Percentiles rank a stretch among this genome's conserved stretches.
Evolutionary conservation across 1,284 basidiomycete species (phyloP).

Genomic region (Fomitopsis betulina): DNA sequence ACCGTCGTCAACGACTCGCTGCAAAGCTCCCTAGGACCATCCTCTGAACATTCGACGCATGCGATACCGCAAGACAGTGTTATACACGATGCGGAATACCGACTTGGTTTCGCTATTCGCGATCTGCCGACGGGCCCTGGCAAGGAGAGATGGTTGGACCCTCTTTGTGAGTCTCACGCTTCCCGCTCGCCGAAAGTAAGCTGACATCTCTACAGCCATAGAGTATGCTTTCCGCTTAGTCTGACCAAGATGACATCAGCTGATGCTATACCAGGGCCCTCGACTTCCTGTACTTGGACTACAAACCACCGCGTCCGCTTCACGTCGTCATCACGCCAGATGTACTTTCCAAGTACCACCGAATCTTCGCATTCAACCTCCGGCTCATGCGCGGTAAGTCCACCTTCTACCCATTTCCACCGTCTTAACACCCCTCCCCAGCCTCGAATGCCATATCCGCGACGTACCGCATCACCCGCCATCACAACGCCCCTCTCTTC

Average conservation of each 20-base stretch:
- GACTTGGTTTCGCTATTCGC: constrained; percentile 78
- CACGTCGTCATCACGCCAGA: constrained; percentile 64
- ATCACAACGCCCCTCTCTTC: constrained; percentile 46
- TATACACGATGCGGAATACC: constrained; percentile 64
- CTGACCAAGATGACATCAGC: not conserved
- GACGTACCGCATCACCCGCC: constrained; percentile 58
- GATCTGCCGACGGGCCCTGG: constrained; percentile 62
- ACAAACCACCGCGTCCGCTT: constrained; percentile 73
- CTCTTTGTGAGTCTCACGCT: constrained; percentile 47
- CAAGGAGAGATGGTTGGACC: constrained; percentile 74
- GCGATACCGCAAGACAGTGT: constrained; percentile 25
- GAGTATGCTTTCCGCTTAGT: constrained; percentile 40
- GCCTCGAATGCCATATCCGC: constrained; percentile 70
- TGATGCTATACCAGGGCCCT: constrained; percentile 51
- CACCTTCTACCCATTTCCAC: not conserved
- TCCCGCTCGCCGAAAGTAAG: not conserved
- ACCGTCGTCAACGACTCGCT: constrained; percentile 78
- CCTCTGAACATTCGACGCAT: constrained; percentile 8
- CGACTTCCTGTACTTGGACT: constrained; percentile 85
- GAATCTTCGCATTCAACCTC: constrained; percentile 74
- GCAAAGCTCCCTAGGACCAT: constrained; percentile 26
- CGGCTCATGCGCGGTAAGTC: constrained; percentile 67
- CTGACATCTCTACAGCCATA: constrained; percentile 39
- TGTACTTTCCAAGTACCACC: constrained; percentile 79
- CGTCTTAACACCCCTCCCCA: constrained; percentile 23